phyloP scores from a whole-genome alignment of 1,139 yeast genomes.

The Suhomyces panamericanus region DNA sequence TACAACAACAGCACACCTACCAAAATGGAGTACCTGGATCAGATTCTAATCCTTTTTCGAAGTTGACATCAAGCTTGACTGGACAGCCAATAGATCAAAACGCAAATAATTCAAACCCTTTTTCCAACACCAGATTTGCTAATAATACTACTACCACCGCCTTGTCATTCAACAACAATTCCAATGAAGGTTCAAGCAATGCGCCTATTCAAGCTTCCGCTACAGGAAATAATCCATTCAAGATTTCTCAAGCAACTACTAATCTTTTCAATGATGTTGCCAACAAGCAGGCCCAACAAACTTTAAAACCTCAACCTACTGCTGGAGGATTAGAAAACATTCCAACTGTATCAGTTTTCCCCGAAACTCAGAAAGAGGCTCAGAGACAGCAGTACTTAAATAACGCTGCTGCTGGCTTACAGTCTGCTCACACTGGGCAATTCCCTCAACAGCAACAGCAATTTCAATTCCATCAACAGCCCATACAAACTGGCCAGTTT shows the following conservation, averaged over 20 bases:
- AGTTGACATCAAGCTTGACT: slow-evolving; percentile 21
- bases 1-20: slow-evolving; percentile 12
- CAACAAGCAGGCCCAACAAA: slow-evolving; percentile 21
- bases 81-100: slow-evolving; percentile 21
- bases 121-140: slow-evolving; percentile 43
- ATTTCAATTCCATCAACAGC: slow-evolving; percentile 1
- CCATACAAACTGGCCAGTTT: slow-evolving; percentile 4
- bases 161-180: slow-evolving; percentile 25
- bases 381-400: slow-evolving; percentile 37
- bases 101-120: slow-evolving; percentile 48
- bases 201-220: slow-evolving; percentile 25
- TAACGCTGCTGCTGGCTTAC: slow-evolving; percentile 33
- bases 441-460: slow-evolving; percentile 11
- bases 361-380: slow-evolving; percentile 54
- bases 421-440: slow-evolving; percentile 12
- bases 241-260: slow-evolving; percentile 40
- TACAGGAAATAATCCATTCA: slow-evolving; percentile 51
- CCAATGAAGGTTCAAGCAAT: slow-evolving; percentile 14
- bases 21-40: slow-evolving; percentile 25
- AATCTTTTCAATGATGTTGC: slow-evolving; percentile 33
- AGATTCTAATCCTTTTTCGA: slow-evolving; percentile 47
- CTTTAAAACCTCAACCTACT: slow-evolving; percentile 51
- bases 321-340: slow-evolving; percentile 68
- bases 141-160: slow-evolving; percentile 38
- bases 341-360: slow-evolving; percentile 65